These are phyloP conservation scores for Colletotrichum sp. DNA, from an alignment of 2,329 filamentous ascomycete species.

Conservation along the genomic window DNA sequence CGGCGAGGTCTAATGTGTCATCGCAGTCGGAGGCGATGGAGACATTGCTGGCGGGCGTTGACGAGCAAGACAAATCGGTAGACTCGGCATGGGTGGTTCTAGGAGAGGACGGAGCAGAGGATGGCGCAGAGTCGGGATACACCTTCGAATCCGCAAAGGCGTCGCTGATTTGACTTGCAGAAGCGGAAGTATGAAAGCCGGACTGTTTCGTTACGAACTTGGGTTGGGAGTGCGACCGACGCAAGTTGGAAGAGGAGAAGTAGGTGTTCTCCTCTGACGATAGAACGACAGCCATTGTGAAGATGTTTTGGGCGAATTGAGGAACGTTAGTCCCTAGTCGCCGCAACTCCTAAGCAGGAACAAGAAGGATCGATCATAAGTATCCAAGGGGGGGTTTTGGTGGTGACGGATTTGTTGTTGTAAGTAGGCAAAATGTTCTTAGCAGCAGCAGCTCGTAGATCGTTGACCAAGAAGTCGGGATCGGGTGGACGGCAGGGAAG, in stretches of 20 bases:
- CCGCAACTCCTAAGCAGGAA: neutral
- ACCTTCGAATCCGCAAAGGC: conserved; percentile 47
- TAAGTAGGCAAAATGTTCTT: neutral
- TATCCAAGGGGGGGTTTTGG: neutral
- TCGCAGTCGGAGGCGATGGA: conserved; percentile 66
- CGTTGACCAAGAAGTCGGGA: conserved; percentile 12
- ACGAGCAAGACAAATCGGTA: conserved; percentile 62
- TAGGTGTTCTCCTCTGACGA: conserved; percentile 61
- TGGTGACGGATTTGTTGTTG: neutral
- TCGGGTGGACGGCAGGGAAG: conserved; percentile 3
- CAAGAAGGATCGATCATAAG: conserved; percentile 11
- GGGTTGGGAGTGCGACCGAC: conserved; percentile 65
- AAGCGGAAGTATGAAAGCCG: conserved; percentile 48
- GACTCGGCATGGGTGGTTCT: conserved; percentile 55
- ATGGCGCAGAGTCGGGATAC: conserved; percentile 52
- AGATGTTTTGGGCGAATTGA: conserved; percentile 3
- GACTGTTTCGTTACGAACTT: conserved; percentile 54
- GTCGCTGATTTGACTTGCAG: conserved; percentile 51
- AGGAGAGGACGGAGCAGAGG: conserved; percentile 63
- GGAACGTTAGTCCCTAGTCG: conserved; percentile 17
- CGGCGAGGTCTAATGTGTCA: conserved; percentile 43
- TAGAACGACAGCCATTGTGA: conserved; percentile 60
- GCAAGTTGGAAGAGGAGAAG: conserved; percentile 59
- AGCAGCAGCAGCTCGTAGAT: conserved; percentile 8
- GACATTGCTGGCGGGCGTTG: conserved; percentile 67